These are phyloP conservation scores for Fraxinus velutina DNA, from an alignment of 305 asterid genomes.

Conservation along the genomic window DNA sequence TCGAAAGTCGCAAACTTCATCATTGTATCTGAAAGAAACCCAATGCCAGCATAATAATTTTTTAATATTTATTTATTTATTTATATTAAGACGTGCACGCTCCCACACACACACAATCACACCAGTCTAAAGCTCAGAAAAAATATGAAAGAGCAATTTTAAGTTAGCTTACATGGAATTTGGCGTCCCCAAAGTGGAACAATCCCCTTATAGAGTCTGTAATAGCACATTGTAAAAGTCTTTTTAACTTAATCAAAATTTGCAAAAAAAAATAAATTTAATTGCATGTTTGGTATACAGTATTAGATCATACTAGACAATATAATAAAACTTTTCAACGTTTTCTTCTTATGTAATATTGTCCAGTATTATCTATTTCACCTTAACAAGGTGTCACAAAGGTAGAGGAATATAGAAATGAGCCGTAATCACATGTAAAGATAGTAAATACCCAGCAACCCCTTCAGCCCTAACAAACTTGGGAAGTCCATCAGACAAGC, in stretches of 20 bases:
- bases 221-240: neutral
- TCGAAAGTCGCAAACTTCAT: slow-evolving; percentile 91
- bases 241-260: neutral
- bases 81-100: neutral
- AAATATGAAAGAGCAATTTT: neutral
- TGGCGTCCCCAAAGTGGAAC: slow-evolving; percentile 96
- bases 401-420: neutral
- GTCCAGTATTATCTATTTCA: neutral
- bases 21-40: slow-evolving; percentile 66
- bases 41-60: neutral
- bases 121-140: neutral
- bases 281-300: neutral
- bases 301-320: neutral
- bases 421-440: neutral
- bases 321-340: neutral
- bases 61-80: neutral
- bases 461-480: slow-evolving; percentile 68
- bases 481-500: slow-evolving; percentile 80
- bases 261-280: neutral
- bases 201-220: slow-evolving; percentile 80
- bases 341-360: neutral
- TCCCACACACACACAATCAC: neutral
- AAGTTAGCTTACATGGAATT: slow-evolving; percentile 69
- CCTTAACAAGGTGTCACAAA: neutral
- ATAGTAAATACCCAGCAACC: slow-evolving; percentile 47